Base-by-base conservation (phyloP, 129 eudicot species). In the Arctium lappa region DNA sequence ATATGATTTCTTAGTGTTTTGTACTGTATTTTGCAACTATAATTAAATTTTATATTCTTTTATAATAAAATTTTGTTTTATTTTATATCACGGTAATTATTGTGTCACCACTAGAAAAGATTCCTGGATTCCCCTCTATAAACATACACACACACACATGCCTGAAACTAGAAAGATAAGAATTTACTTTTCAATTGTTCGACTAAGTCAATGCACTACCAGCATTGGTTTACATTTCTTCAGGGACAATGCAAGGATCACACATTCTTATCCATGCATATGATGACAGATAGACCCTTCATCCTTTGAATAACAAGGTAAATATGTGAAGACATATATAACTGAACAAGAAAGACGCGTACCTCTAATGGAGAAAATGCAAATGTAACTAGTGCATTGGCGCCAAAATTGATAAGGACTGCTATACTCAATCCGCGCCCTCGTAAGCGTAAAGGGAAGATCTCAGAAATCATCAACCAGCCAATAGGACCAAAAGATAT, bases 401-500 rank as follows among this genome's bases (percentile, higher is more conserved):
- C 91, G 10, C 94, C 95, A 70, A 95, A 95, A 82, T 95, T 95
- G 6, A 93, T 86, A 62, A 95, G 97, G 50, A 93, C 99, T 0
- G 99, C 95, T 79, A 95, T 83, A 86, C 99, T 89, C 84, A 95
- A 83, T 75, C 97, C 99, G 37, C 94, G 93, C 56, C 99, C 99
- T 74, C 99, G 90, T 80, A 93, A 73, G 68, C 98, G 98, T 76
- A 95, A 89, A 1, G 99, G 99, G 80, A 95, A 95, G 72, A 95
- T 89, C 88, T 95, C 98, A 6, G 99, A 93, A 40, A 95, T 95
- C 98, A 95, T 90, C 84, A 95, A 81, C 99, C 99, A 95, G 39
- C 99, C 99, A 88, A 95, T 93, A 18, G 99, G 99, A 82, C 99
- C 99, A 87, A 91, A 95, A 31, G 99, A 95, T 85, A 95, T 78